A percentile compares a stretch with the other conserved stretches of the same genome.
These are phyloP conservation scores for Phytophthora europaea DNA, from an alignment of 352 stramenopile species.

Conservation along the genomic window DNA sequence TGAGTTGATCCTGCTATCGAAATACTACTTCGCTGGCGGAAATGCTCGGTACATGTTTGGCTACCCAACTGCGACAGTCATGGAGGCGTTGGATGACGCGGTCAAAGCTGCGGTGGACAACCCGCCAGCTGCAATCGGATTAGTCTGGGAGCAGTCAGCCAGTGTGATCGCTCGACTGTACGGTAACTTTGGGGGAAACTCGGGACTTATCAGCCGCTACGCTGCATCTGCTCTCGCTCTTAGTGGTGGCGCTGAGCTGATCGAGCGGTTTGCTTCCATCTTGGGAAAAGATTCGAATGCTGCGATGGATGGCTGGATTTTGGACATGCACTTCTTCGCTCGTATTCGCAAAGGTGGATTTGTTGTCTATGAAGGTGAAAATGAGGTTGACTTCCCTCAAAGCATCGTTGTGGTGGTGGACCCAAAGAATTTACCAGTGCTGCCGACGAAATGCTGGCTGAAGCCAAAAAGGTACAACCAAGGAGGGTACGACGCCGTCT, in stretches of 20 bases:
- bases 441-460: neutral
- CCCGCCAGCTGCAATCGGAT: no score
- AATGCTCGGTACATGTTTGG: conserved; percentile 12
- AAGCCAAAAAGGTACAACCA: conserved; percentile 10
- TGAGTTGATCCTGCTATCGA: conserved; percentile 1
- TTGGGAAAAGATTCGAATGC: neutral
- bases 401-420: neutral
- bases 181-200: neutral
- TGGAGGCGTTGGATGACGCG: neutral
- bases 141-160: no score
- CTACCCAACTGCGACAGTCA: neutral
- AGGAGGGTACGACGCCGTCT: conserved; percentile 26
- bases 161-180: neutral
- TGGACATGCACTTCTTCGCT: conserved; percentile 17
- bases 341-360: neutral
- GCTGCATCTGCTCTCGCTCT: neutral
- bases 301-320: neutral
- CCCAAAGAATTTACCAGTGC: neutral
- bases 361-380: neutral
- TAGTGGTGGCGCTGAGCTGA: neutral
- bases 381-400: neutral
- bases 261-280: neutral
- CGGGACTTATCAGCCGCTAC: neutral
- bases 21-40: conserved; percentile 20
- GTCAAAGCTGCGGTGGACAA: neutral